Conservation (phyloP, 2,329 filamentous ascomycete species). For the Diaporthe sp. region DNA sequence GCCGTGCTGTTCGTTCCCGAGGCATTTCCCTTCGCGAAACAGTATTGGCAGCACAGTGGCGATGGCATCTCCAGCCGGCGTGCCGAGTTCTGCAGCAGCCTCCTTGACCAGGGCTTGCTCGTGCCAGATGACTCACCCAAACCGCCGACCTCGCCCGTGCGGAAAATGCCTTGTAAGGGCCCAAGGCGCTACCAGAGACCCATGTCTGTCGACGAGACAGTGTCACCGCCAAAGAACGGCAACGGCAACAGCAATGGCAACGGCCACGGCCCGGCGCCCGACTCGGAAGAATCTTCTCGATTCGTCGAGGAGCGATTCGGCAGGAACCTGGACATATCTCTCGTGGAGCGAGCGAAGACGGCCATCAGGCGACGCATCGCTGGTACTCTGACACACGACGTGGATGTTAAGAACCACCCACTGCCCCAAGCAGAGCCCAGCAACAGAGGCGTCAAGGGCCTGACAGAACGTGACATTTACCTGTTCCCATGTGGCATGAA, state of each 20-base stretch:
- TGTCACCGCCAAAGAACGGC: slow-evolving; percentile 40
- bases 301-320: slow-evolving; percentile 97
- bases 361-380: slow-evolving; percentile 91
- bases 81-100: slow-evolving; percentile 87
- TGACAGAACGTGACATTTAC: slow-evolving; percentile 90
- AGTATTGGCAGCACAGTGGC: slow-evolving; percentile 97
- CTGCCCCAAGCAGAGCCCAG: slow-evolving; percentile 63
- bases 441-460: slow-evolving; percentile 70
- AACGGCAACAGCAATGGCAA: slow-evolving; percentile 40
- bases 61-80: slow-evolving; percentile 93
- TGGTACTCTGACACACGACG: slow-evolving; percentile 82
- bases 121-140: slow-evolving; percentile 50
- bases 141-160: slow-evolving; percentile 41
- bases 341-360: slow-evolving; percentile 85
- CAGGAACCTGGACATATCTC: slow-evolving; percentile 85
- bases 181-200: slow-evolving; percentile 83
- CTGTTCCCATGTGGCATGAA: slow-evolving; percentile 95
- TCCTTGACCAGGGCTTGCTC: slow-evolving; percentile 78
- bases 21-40: slow-evolving; percentile 82
- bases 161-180: slow-evolving; percentile 71
- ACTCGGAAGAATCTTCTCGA: slow-evolving; percentile 76
- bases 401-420: slow-evolving; percentile 72
- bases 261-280: slow-evolving; percentile 48
- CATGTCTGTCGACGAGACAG: slow-evolving; percentile 56
- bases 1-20: slow-evolving; percentile 80